These are phyloP conservation scores for Ustilago esculenta DNA, from an alignment of 1,284 basidiomycete genomes.

Conservation along the genomic window DNA sequence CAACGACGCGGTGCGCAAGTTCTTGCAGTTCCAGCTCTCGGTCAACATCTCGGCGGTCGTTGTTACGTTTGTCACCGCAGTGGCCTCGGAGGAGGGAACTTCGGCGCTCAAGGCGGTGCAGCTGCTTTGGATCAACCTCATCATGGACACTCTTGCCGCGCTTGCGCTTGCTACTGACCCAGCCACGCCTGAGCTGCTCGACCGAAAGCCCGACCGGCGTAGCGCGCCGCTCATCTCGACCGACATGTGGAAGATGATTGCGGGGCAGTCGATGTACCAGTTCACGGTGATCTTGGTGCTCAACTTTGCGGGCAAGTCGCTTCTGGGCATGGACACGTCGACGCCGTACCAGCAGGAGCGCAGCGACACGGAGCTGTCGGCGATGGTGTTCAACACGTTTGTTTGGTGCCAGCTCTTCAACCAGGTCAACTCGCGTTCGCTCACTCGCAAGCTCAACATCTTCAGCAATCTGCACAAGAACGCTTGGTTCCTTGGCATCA, in stretches of 20 bases:
- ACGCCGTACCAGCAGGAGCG: slow-evolving; percentile 68
- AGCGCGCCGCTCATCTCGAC: slow-evolving; percentile 86
- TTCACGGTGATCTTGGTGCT: slow-evolving; percentile 84
- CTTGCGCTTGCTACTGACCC: slow-evolving; percentile 96
- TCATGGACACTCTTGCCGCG: slow-evolving; percentile 96
- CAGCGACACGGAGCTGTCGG: slow-evolving; percentile 74
- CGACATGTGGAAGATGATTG: slow-evolving; percentile 84
- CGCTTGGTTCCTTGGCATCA: slow-evolving; percentile 87
- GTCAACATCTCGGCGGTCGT: slow-evolving; percentile 95
- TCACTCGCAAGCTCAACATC: slow-evolving; percentile 87
- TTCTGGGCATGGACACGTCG: slow-evolving; percentile 70
- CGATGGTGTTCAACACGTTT: slow-evolving; percentile 94
- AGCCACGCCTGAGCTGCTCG: slow-evolving; percentile 80
- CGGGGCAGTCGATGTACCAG: slow-evolving; percentile 89
- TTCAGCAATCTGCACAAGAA: slow-evolving; percentile 85
- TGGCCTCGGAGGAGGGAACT: slow-evolving; percentile 79
- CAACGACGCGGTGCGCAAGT: slow-evolving; percentile 96
- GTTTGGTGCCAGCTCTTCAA: slow-evolving; percentile 83
- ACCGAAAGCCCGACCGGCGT: slow-evolving; percentile 90
- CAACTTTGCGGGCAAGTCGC: slow-evolving; percentile 81
- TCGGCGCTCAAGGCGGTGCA: slow-evolving; percentile 93
- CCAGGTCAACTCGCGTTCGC: slow-evolving; percentile 87
- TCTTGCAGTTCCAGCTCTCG: slow-evolving; percentile 96
- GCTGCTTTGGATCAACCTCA: slow-evolving; percentile 92
- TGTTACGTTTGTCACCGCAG: slow-evolving; percentile 90